Percentiles rank a stretch among this genome's conserved stretches.
Evolutionary conservation across 352 stramenopile species (phyloP).

Genomic region (Phytophthora lateralis): DNA sequence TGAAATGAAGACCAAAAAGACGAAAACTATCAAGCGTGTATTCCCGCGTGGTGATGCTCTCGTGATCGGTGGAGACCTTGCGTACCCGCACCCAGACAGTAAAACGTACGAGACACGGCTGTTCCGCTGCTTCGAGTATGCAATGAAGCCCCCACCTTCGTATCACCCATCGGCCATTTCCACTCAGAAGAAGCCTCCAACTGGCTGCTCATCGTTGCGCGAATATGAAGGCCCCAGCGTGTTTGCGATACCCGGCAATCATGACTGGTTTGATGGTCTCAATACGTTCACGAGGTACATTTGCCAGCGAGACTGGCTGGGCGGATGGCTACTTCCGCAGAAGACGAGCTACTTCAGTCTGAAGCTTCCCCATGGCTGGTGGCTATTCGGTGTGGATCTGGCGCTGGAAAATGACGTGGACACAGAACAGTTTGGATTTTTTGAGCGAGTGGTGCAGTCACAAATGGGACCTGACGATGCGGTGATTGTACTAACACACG

Average conservation of each 20-base stretch:
- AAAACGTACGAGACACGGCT: constrained; percentile 91
- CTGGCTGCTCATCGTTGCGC: constrained; percentile 46
- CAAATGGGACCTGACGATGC: constrained; percentile 82
- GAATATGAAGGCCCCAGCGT: constrained; percentile 77
- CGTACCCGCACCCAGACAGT: constrained; percentile 89
- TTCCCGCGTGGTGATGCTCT: constrained; percentile 89
- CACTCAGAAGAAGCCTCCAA: constrained; percentile 75
- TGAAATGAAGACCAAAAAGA: constrained; percentile 36
- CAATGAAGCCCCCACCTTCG: constrained; percentile 86
- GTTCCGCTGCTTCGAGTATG: constrained; percentile 94
- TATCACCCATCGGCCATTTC: constrained; percentile 92
- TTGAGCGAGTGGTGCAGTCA: constrained; percentile 81
- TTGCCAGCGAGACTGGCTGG: constrained; percentile 91
- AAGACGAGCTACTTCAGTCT: constrained; percentile 93
- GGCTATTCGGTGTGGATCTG: constrained; percentile 91
- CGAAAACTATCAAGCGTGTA: constrained; percentile 44
- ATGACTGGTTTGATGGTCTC: constrained; percentile 95
- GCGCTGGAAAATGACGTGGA: constrained; percentile 94
- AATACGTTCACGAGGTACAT: constrained; percentile 93
- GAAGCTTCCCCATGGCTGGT: constrained; percentile 91
- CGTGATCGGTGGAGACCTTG: constrained; percentile 92
- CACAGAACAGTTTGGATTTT: constrained; percentile 92
- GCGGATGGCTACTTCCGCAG: constrained; percentile 92
- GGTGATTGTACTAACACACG: constrained; percentile 93
- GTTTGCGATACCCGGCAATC: constrained; percentile 91